Base-by-base conservation (phyloP, 2,329 filamentous ascomycete genomes). In the Epichloe gansuensis region DNA sequence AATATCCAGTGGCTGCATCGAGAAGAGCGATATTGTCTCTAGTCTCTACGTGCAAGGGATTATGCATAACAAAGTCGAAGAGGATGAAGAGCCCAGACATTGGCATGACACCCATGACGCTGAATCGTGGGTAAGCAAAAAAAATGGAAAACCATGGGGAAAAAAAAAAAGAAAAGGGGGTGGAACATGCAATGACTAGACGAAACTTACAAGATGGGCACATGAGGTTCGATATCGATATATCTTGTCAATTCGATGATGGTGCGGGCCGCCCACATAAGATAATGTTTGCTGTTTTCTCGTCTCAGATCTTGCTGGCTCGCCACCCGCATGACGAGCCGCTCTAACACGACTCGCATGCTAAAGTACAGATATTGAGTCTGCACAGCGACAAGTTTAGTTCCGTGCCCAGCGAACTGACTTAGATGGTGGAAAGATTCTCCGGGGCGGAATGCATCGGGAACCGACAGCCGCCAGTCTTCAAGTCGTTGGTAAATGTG, bases 221-320 rank as follows among this genome's bases (percentile, higher is more conserved):
- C 61, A 39, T 68, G 60, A 1, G 64, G 58, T 38, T 63, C 60
- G 0, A 63, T 53, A 39, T 70, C 66, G 42, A 70, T 64, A 45
- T 61, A 61, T 34, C 53, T 56, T 1, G 62, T 64, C n/a, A 69
- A 51, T 41, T 69, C 66, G 23, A 68, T 59, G 4, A 68, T 57
- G 0, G 52, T 51, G 9, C 64, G 55, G 5, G 67, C 64, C 5
- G 64, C 56, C 44, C 63, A 53, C 56, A 69, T 62, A 12, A 69
- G 53, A 21, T 49, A 54, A 27, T 51, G 51, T 54, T 59, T 64
- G 54, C 55, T 59, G 21, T 53, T 52, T 47, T 57, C 53, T 15
- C 53, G 54, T 5, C 53, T 50, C 2, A 48, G 40, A 36, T 47
- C 57, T 13, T 57, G 57, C 8, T 52, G 44, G 31, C 52, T 50